These are phyloP conservation scores for Boletus barrowsii DNA, from an alignment of 768 basidiomycete genomes.

Conservation along the genomic window DNA sequence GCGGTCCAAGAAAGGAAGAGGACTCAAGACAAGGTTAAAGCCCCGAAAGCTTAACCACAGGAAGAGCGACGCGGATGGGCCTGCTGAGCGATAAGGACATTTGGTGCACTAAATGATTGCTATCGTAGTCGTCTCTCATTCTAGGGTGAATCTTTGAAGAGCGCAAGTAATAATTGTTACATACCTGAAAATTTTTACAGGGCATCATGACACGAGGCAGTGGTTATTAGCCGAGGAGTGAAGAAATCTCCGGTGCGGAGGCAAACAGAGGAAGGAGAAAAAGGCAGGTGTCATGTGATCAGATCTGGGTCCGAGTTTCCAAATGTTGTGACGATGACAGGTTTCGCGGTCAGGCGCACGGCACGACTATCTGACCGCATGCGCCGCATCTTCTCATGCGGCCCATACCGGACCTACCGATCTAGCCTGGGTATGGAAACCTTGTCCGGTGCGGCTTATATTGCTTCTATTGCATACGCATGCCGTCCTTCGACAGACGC, in stretches of 20 bases:
- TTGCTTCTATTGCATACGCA: conserved; percentile 31
- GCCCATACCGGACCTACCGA: conserved; percentile 16
- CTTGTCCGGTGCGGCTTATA: conserved; percentile 17
- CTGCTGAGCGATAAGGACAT: background rate
- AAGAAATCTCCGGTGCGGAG: conserved; percentile 18
- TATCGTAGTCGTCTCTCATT: background rate
- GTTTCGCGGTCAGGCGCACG: conserved; percentile 17
- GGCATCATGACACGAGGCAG: conserved; percentile 10
- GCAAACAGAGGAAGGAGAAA: conserved; percentile 6
- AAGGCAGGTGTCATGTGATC: conserved; percentile 17
- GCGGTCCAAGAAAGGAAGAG: conserved; percentile 13
- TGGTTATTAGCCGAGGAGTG: conserved; percentile 19
- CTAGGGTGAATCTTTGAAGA: background rate
- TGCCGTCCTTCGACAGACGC: conserved; percentile 30
- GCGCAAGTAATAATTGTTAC: background rate
- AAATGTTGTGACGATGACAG: conserved; percentile 12
- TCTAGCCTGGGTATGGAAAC: conserved; percentile 23
- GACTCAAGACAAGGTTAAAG: conserved; percentile 22
- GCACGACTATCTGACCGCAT: conserved; percentile 15
- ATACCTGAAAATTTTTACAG: conserved; percentile 12
- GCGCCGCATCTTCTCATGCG: conserved; percentile 13
- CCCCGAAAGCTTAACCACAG: conserved; percentile 12
- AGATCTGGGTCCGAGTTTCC: conserved; percentile 17
- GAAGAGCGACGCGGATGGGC: conserved; percentile 4
- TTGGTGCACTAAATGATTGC: background rate